Conservation (phyloP, 2,329 filamentous ascomycete genomes). For the Thermoascus crustaceus region DNA sequence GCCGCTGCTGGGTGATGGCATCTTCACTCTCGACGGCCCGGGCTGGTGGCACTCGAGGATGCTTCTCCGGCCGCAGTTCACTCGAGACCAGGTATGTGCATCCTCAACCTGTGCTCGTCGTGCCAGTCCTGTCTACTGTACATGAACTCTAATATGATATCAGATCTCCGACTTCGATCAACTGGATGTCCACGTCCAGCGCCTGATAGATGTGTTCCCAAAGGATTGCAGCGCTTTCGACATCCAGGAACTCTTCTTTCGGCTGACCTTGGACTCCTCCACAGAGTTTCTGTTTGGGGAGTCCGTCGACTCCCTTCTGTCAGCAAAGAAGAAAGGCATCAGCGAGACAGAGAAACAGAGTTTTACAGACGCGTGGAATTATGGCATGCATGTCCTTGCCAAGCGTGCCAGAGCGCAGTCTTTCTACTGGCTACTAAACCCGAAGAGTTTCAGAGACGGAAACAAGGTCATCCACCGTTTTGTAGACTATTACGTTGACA, state of each 20-base stretch:
- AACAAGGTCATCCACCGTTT: conserved; percentile 34
- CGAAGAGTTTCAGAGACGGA: conserved; percentile 25
- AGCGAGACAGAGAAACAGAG: background rate
- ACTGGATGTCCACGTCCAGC: conserved; percentile 53
- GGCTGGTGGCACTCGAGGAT: conserved; percentile 41
- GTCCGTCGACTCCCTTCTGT: conserved; percentile 3
- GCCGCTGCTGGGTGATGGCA: conserved; percentile 38
- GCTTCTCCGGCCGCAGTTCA: conserved; percentile 44
- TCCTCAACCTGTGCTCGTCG: background rate
- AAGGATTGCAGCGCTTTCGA: conserved; percentile 48
- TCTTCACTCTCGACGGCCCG: conserved; percentile 43
- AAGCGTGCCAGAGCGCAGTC: conserved; percentile 18
- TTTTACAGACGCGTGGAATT: background rate
- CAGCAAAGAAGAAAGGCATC: background rate
- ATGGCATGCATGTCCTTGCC: conserved; percentile 12
- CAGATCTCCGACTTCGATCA: conserved; percentile 48
- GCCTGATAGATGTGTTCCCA: conserved; percentile 53
- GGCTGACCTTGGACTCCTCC: conserved; percentile 58
- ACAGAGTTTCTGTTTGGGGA: conserved; percentile 60
- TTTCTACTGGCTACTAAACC: conserved; percentile 19
- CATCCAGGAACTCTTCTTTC: conserved; percentile 55
- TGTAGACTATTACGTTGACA: conserved; percentile 39
- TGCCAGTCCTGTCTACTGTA: background rate
- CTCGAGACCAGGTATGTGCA: conserved; percentile 19
- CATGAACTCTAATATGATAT: conserved; percentile 21